Evolutionary conservation across 2,329 filamentous ascomycete genomes (phyloP).

Genomic region (Pseudogymnoascus sp.): DNA sequence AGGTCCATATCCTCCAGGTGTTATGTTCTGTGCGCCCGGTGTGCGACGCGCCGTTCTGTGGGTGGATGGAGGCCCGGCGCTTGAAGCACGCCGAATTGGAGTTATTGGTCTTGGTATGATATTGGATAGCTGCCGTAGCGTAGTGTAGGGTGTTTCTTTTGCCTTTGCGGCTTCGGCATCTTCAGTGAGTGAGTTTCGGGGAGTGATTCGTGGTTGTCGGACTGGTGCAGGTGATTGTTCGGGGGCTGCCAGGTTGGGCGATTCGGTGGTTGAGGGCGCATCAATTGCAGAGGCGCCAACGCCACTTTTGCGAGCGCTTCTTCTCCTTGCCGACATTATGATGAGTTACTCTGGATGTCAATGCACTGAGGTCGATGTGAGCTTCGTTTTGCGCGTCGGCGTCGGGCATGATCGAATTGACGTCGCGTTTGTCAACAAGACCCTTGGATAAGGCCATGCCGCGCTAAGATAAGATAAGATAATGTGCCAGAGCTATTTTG

Average conservation of each 20-base stretch:
- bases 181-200: slow-evolving; percentile 21
- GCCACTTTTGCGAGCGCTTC: not conserved
- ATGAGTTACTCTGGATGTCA: not conserved
- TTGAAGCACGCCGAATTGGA: slow-evolving; percentile 25
- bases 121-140: slow-evolving; percentile 21
- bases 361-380: not conserved
- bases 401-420: not conserved
- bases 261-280: not conserved
- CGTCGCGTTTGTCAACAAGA: slow-evolving; percentile 9
- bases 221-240: not conserved
- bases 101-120: slow-evolving; percentile 25
- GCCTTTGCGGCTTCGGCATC: slow-evolving; percentile 10
- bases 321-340: not conserved
- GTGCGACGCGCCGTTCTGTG: slow-evolving; percentile 22
- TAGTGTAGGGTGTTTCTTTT: slow-evolving; percentile 25
- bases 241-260: not conserved
- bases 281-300: not conserved
- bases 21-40: slow-evolving; percentile 22
- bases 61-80: slow-evolving; percentile 24
- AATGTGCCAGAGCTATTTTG: not conserved
- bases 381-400: slow-evolving; percentile 3
- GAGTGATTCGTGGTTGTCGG: slow-evolving; percentile 19
- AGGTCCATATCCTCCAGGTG: slow-evolving; percentile 18
- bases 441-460: not conserved
- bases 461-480: slow-evolving; percentile 10